These are phyloP conservation scores for Piper betle DNA, from an alignment of 164 flowering plant genomes.

Conservation along the genomic window DNA sequence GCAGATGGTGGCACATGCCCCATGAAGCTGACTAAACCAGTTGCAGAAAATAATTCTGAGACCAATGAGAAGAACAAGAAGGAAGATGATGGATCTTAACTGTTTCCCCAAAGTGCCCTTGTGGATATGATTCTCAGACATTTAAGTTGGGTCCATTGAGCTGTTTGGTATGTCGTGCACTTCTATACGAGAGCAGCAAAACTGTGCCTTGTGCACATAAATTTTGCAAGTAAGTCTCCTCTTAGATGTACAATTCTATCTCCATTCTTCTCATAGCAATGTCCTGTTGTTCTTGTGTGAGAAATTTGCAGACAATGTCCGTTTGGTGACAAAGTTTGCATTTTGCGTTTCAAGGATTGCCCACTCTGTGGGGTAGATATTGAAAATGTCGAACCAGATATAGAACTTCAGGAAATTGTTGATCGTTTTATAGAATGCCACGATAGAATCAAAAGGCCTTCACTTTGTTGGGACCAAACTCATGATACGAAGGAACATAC, in stretches of 20 bases:
- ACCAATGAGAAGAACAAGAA: constrained; percentile 18
- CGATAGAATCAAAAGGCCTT: constrained; percentile 83
- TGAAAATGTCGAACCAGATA: constrained; percentile 59
- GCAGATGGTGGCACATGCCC: constrained; percentile 38
- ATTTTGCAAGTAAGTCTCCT: constrained; percentile 67
- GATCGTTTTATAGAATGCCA: constrained; percentile 95
- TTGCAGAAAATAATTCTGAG: constrained; percentile 15
- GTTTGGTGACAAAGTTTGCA: constrained; percentile 45
- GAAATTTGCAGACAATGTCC: background rate
- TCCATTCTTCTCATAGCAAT: background rate
- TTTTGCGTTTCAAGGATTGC: constrained; percentile 79
- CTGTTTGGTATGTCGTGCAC: constrained; percentile 90
- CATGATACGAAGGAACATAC: constrained; percentile 25
- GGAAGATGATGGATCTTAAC: constrained; percentile 20
- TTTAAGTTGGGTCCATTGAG: constrained; percentile 92
- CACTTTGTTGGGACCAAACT: constrained; percentile 18
- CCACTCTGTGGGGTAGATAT: constrained; percentile 95
- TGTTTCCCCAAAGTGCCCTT: constrained; percentile 63
- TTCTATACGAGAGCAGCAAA: constrained; percentile 65
- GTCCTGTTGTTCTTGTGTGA: background rate
- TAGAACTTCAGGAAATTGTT: constrained; percentile 56
- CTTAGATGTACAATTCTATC: background rate
- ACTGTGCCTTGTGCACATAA: constrained; percentile 88
- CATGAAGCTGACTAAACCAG: constrained; percentile 17
- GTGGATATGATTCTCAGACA: constrained; percentile 72